Base-by-base conservation (phyloP, 805 yeast genomes). In the Yamadazyma phyllophila region DNA sequence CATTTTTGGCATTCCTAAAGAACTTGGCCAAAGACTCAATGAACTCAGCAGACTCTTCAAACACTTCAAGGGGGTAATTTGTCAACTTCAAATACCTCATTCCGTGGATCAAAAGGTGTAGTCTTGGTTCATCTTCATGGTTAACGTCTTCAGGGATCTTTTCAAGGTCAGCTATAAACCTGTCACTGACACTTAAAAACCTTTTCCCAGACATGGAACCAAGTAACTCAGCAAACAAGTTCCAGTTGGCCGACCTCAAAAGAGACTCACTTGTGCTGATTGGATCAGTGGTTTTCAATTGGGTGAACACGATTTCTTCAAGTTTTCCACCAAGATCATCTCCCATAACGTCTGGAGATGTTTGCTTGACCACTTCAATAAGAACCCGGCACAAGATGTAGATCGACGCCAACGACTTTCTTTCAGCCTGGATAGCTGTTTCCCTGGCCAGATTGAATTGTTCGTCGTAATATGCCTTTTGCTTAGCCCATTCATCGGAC, bases 31-130 rank as follows among this genome's bases (percentile, higher is more conserved):
- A 65, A 12, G 96, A 87, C 50, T 82, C 85, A 50, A 92, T 67
- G 58, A 92, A 94, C 50, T 89, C 96, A 0, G 97, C 96, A 52
- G 91, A 80, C 54, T 94, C 98, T 63, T 94, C 99, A 57, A 95
- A 85, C 32, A 74, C 78, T 48, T 94, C 97, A 52, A 92, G 73
- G 0, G 99, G 97, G 52, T 87, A 87, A 52, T 90, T 85, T 41
- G 83, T 82, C 40, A 94, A 69, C 49, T 80, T 81, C 43, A 94
- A 65, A 57, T 88, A 86, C 54, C 94, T 74, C 98, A 95, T 94
- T 3, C 98, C 98, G 56, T 88, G 85, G 27, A 95, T 86, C 39
- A 94, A 67, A 37, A 91, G 66, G 57, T 84, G 87, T 6, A 86
- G 73, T 31, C 80, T 75, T 1, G 90, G 81, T 47, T 73, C 78